These are phyloP conservation scores for Guyanaporus albipodus DNA, from an alignment of 768 basidiomycete genomes.

Conservation along the genomic window DNA sequence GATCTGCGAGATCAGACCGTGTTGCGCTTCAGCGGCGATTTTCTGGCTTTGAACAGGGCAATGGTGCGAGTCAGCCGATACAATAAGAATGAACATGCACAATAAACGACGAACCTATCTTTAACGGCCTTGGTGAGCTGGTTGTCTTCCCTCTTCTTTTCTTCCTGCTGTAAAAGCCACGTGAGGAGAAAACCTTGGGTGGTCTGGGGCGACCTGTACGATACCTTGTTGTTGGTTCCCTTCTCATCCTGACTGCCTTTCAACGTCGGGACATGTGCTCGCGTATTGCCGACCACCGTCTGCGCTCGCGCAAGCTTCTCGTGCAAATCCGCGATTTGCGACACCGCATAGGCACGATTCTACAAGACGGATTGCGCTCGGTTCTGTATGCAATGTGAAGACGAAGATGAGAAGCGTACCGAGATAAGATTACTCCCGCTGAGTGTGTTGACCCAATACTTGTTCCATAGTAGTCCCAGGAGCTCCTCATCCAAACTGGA, in stretches of 20 bases:
- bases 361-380: conserved; percentile 31
- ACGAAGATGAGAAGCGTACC: conserved; percentile 43
- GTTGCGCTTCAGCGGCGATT: conserved; percentile 87
- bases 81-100: neutral
- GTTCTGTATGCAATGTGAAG: neutral
- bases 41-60: conserved; percentile 54
- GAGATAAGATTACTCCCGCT: conserved; percentile 91
- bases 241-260: conserved; percentile 53
- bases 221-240: conserved; percentile 39
- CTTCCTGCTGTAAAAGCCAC: conserved; percentile 38
- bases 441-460: conserved; percentile 98
- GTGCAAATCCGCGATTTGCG: conserved; percentile 85
- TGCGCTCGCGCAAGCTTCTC: conserved; percentile 83
- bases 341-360: conserved; percentile 93
- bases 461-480: conserved; percentile 93
- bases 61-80: neutral
- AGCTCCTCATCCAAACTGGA: conserved; percentile 83
- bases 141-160: conserved; percentile 86
- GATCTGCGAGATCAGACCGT: conserved; percentile 89
- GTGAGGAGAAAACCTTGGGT: neutral
- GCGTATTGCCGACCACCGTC: conserved; percentile 50
- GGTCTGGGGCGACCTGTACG: neutral
- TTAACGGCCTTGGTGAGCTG: conserved; percentile 85
- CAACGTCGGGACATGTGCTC: conserved; percentile 49
- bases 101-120: conserved; percentile 60